Base-by-base conservation (phyloP, 1,139 yeast species). In the Debaryomyces sp. region DNA sequence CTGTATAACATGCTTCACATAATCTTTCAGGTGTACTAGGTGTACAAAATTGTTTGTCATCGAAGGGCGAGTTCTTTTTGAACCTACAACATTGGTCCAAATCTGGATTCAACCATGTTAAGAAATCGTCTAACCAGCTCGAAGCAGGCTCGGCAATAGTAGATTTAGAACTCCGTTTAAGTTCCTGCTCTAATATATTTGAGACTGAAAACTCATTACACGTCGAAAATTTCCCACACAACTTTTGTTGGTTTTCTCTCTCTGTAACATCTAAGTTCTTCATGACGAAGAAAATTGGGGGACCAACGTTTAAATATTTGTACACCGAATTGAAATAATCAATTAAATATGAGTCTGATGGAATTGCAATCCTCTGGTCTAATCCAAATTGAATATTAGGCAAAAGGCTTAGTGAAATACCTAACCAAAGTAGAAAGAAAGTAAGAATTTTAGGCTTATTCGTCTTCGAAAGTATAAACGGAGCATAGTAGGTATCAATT, bases 51-150 rank as follows among this genome's bases (percentile, higher is more conserved):
- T 80, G 78, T 6, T 55, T 55, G n/a, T 46, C 41, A 15, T 51
- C 54, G 6, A 54, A 46, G 3, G 57, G 53, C 8, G 57, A 45
- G 21, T 41, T 47, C 58, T 84, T 85, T 53, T 77, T 78, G 35
- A 84, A 71, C 26, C 96, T 73, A 61, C 98, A 94, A 67, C 99
- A 94, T 56, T 88, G 87, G 55, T 87, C 95, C 46, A 92, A 74
- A 41, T 80, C 81, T 0, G 99, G 99, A 61, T 91, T 91, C 52
- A 92, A 71, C 88, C 95, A 94, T 43, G 84, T 79, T 54, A 94
- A 75, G 62, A 83, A 92, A 62, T 94, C 98, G 66, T 94, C 99
- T 46, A 91, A 72, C 98, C 98, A 94, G 58, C 87, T 87, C 1
- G 97, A 84, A 2, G 90, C 81, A 0, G 98, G 97, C 44, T 89